Evolutionary conservation across 192 early-diverging fungal species (phyloP).

Genomic region (Backusella sp.): DNA sequence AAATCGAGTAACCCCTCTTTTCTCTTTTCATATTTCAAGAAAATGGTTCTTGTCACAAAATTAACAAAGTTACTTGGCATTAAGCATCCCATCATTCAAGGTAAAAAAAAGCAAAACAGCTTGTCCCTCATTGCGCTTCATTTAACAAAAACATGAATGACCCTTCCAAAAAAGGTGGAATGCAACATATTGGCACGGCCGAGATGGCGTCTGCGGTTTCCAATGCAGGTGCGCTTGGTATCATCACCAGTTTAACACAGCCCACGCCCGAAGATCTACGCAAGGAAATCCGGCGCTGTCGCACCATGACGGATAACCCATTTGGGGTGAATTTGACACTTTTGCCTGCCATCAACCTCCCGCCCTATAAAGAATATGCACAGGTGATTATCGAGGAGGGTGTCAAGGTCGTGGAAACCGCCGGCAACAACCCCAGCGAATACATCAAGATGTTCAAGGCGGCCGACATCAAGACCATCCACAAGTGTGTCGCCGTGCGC

Average conservation of each 20-base stretch:
- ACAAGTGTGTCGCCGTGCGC: constrained; percentile 77
- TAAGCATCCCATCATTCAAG: constrained; percentile 71
- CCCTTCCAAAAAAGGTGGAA: constrained; percentile 26
- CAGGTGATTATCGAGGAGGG: constrained; percentile 72
- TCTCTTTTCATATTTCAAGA: not conserved
- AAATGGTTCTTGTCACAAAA: constrained; percentile 62
- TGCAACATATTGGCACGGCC: constrained; percentile 72
- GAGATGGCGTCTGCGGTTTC: constrained; percentile 67
- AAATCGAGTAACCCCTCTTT: not conserved
- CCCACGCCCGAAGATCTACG: constrained; percentile 73
- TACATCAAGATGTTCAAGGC: constrained; percentile 73
- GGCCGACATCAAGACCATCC: constrained; percentile 64
- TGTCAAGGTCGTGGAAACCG: constrained; percentile 81
- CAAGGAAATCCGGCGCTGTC: constrained; percentile 68
- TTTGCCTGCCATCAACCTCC: constrained; percentile 73
- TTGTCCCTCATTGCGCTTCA: not conserved
- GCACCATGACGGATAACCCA: constrained; percentile 73
- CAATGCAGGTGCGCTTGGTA: constrained; percentile 74
- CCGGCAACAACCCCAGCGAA: constrained; percentile 77
- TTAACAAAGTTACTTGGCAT: constrained; percentile 68
- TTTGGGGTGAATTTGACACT: constrained; percentile 84
- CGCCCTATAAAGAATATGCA: constrained; percentile 73
- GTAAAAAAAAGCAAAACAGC: constrained; percentile 30
- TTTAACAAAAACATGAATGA: not conserved
- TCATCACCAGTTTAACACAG: constrained; percentile 77